A percentile compares a stretch with the other conserved stretches of the same genome.
phyloP scores from a whole-genome alignment of 2,329 filamentous ascomycete genomes.

The Harringtonia aguacate region DNA sequence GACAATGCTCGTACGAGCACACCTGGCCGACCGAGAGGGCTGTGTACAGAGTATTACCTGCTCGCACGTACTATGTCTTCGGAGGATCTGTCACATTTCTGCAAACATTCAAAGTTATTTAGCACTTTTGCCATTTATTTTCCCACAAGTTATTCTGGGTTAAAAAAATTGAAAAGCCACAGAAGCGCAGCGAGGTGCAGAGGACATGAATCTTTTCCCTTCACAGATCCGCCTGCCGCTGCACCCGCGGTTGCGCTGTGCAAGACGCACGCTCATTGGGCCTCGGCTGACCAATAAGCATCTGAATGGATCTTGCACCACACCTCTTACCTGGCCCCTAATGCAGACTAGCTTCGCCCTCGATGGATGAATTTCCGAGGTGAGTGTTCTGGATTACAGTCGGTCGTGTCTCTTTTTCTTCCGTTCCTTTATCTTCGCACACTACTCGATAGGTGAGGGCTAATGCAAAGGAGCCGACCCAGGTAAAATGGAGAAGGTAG shows the following conservation, averaged over 20 bases:
- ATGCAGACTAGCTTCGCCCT: not conserved
- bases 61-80: no score
- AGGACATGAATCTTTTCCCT: not conserved
- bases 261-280: not conserved
- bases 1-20: no score
- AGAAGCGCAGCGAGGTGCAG: conserved; percentile 5
- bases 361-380: not conserved
- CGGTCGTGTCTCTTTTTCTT: no score
- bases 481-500: no score
- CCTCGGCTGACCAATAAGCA: not conserved
- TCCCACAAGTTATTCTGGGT: conserved; percentile 1
- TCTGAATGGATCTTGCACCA: no score
- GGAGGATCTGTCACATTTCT: conserved; percentile 7
- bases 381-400: not conserved
- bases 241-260: conserved; percentile 5
- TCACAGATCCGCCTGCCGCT: conserved; percentile 8
- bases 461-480: no score
- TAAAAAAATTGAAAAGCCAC: no score
- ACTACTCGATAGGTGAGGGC: no score
- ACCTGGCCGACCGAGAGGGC: no score
- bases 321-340: not conserved
- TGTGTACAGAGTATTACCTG: no score
- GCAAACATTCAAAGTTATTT: no score
- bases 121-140: not conserved
- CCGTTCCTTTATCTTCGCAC: no score